Base-by-base conservation (phyloP, 225 moss, liverwort and hornwort species). In the Antitrichia curtipendula region DNA sequence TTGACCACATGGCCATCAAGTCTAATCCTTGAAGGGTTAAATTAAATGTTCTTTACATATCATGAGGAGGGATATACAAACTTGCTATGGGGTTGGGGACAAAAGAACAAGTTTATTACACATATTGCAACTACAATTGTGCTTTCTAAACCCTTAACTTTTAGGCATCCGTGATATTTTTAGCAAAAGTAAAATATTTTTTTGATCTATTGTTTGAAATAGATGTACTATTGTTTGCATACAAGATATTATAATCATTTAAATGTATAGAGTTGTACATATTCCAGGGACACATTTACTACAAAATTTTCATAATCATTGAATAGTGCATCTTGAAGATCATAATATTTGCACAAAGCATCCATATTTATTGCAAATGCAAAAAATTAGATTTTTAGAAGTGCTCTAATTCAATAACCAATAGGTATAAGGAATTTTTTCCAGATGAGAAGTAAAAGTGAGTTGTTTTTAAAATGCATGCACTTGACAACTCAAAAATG, bases 391-490 rank as follows among this genome's bases (percentile, higher is more conserved):
- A 71, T 43, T 16, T 28, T 16, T 43, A 41, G 8, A 70, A 3
- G 4, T 29, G 2, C 4, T 45, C 0, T 29, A 0, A 45, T 72
- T 72, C 45, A 29, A 72, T 29, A 29, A 45, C 6, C 29, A 72
- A 45, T 45, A 17, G 17, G 6, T 5, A 1, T 17, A 72, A 10
- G 45, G 10, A 0, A 28, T 5, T 19, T 50, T 32, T 73, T 49
- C 0, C 1, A n/a, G n/a, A n/a, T n/a, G n/a, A 20, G 0, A 32
- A 9, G 13, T 18, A 6, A 20, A 31, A 6, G 19, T 31, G 6
- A 31, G 7, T 2, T 8, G 2, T 31, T 17, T 31, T 47, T 12
- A 7, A 29, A 45, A 47, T 19, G 6, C 7, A 10, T 74, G 19
- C 29, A 10, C 19, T 25, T 36, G 5, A 20, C 10, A 65, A 6